These are phyloP conservation scores for Fusarium citri DNA, from an alignment of 2,329 filamentous ascomycete species.

Conservation along the genomic window DNA sequence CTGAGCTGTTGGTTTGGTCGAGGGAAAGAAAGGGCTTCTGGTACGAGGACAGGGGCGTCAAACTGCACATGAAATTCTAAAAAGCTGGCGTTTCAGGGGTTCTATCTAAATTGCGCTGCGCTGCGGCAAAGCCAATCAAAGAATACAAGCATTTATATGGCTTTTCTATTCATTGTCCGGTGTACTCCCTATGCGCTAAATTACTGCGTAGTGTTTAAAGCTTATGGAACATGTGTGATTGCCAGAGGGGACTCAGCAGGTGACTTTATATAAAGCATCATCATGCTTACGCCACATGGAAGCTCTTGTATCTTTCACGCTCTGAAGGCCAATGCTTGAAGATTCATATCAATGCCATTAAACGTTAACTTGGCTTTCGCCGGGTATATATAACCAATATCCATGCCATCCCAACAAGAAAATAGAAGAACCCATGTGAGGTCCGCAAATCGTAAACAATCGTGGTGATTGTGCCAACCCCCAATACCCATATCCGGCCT, in stretches of 20 bases:
- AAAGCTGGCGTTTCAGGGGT: constrained; percentile 49
- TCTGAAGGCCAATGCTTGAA: not conserved
- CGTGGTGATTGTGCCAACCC: not conserved
- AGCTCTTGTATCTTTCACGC: not conserved
- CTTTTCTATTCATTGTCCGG: not conserved
- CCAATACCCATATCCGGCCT: constrained; percentile 4
- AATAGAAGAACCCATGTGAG: constrained; percentile 26
- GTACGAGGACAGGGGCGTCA: constrained; percentile 46
- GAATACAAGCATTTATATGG: constrained; percentile 25
- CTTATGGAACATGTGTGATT: not conserved
- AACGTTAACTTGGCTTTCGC: constrained; percentile 47
- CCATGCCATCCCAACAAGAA: constrained; percentile 31
- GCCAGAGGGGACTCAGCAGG: not conserved
- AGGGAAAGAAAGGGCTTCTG: constrained; percentile 31
- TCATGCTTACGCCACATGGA: not conserved
- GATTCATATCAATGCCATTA: constrained; percentile 36
- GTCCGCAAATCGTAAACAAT: constrained; percentile 16
- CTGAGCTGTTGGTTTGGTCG: constrained; percentile 23
- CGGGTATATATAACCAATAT: constrained; percentile 47
- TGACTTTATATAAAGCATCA: not conserved
- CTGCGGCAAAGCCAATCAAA: constrained; percentile 44
- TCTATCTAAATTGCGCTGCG: constrained; percentile 46
- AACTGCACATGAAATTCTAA: constrained; percentile 47
- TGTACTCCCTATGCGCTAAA: not conserved
- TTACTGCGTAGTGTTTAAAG: not conserved